Evolutionary conservation across 768 basidiomycete species (phyloP).

Genomic region (Lanmaoa pseudosensibilis): DNA sequence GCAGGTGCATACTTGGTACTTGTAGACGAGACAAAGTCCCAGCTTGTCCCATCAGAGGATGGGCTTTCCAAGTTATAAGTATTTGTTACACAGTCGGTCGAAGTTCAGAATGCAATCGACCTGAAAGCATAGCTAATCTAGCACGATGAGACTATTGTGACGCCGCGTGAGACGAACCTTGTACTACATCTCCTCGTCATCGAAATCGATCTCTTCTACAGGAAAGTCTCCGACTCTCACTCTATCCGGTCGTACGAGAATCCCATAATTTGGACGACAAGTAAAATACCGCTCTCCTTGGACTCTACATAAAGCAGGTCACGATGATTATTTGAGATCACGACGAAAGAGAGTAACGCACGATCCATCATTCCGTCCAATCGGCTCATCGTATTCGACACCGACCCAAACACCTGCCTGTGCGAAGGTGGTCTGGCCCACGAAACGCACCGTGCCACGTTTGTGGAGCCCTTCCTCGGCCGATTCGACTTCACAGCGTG

Average conservation of each 20-base stretch:
- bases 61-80: no score
- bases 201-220: constrained; percentile 72
- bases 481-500: constrained; percentile 83
- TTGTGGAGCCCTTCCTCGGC: constrained; percentile 67
- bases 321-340: background rate
- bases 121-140: no score
- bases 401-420: constrained; percentile 79
- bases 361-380: constrained; percentile 96
- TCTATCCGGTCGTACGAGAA: constrained; percentile 83
- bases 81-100: no score
- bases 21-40: no score
- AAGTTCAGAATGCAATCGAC: no score
- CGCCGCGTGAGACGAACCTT: background rate
- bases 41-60: no score
- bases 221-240: constrained; percentile 86
- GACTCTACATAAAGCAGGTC: constrained; percentile 49
- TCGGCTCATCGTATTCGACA: constrained; percentile 92
- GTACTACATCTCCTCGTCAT: constrained; percentile 72
- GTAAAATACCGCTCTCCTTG: constrained; percentile 85
- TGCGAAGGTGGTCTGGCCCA: constrained; percentile 77
- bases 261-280: constrained; percentile 73
- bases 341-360: constrained; percentile 43
- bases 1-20: no score
- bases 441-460: constrained; percentile 83
- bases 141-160: background rate